Base-by-base conservation (phyloP, 306 rosid species). In the Begonia loranthoides region DNA sequence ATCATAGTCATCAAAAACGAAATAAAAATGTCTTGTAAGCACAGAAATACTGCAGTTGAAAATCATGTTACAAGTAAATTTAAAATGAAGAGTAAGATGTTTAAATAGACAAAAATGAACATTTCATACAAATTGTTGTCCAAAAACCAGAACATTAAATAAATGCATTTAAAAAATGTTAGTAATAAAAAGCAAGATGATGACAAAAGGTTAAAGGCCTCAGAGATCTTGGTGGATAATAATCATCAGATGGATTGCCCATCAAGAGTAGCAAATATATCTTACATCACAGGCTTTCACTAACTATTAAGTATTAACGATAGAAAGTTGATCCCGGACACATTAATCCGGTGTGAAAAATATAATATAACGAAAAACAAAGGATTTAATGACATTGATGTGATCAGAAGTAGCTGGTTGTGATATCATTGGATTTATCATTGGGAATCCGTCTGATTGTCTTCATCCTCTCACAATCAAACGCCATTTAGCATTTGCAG, bases 191-290 rank as follows among this genome's bases (percentile, higher is more conserved):
- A n/a, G n/a, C n/a, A n/a, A n/a, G n/a, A n/a, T n/a, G n/a, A n/a
- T n/a, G n/a, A n/a, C 8, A 21, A 50, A 54, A 3, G 50, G 19
- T 13, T 0, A 22, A 28, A 21, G 43, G 64, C 64, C 64, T 60
- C 64, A 60, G 64, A 60, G 64, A 60, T 60, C 64, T 60, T 60
- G 64, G 64, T 60, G 56, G 64, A 40, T 13, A 40, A 15, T 10
- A 41, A 50, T 60, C 64, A 21, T 60, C 64, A 60, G 9, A 49
- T 21, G 28, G 56, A 22, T 38, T 39, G 17, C 12, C 64, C 50
- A 60, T 60, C 56, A 60, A 60, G 64, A 60, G 64, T 60, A 60
- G 64, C 64, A 60, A 60, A 60, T 60, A 60, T 60, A 17, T 6
- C 21, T 41, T 12, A 50, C 64, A 60, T 60, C 64, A 50, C 24